Conservation (phyloP, 2,329 filamentous ascomycete species). For the Chrysoporthe deuterocubensis region DNA sequence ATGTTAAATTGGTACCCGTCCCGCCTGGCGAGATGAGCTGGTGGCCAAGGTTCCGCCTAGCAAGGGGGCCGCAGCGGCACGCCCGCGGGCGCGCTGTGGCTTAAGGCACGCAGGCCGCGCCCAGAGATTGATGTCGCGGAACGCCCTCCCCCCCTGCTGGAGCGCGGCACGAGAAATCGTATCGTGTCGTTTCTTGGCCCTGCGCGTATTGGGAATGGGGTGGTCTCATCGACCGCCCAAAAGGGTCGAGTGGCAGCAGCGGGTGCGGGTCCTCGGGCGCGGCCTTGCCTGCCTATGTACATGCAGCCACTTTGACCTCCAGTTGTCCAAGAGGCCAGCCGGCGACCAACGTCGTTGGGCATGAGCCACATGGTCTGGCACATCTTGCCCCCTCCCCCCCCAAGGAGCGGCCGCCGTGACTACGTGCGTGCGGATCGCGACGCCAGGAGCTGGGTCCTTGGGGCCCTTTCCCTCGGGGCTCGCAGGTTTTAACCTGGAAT, state of each 20-base stretch:
- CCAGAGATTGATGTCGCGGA: background rate
- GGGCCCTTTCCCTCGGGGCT: too few species aligned
- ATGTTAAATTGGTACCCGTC: slow-evolving; percentile 11
- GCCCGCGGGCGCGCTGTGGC: slow-evolving; percentile 17
- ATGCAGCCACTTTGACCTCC: background rate
- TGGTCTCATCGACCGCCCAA: slow-evolving; percentile 1
- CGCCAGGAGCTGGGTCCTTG: too few species aligned
- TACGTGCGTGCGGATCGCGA: too few species aligned
- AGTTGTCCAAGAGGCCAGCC: background rate
- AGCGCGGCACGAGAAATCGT: background rate
- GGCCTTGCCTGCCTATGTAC: too few species aligned
- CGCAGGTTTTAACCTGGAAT: background rate
- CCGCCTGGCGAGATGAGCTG: slow-evolving; percentile 4
- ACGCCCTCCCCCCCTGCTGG: too few species aligned
- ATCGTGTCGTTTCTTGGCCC: slow-evolving; percentile 1
- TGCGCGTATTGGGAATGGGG: background rate
- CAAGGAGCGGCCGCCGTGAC: background rate
- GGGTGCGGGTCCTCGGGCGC: background rate
- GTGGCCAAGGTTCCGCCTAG: slow-evolving; percentile 7
- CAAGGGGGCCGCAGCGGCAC: slow-evolving; percentile 8
- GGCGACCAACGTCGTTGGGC: background rate
- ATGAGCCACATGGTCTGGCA: background rate
- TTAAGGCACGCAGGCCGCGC: slow-evolving; percentile 12
- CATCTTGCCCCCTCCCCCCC: background rate
- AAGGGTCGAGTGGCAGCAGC: background rate